These are phyloP conservation scores for Wickerhamomyces kurtzmanii DNA, from an alignment of 805 yeast species.

Conservation along the genomic window DNA sequence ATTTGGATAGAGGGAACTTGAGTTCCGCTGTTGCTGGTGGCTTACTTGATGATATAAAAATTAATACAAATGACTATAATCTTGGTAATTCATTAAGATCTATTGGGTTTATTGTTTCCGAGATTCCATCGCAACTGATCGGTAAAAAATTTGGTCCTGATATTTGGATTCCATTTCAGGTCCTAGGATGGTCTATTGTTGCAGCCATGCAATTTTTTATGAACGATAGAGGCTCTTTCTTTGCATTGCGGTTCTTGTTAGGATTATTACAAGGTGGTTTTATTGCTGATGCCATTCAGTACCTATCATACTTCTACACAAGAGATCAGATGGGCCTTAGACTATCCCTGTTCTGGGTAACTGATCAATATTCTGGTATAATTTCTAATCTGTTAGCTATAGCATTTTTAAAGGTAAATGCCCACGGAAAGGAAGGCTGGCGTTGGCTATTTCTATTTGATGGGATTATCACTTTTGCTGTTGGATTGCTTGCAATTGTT, in stretches of 20 bases:
- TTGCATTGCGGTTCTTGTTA: conserved; percentile 34
- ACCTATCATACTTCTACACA: conserved; percentile 27
- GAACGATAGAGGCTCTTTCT: conserved; percentile 27
- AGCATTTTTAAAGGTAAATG: conserved; percentile 20
- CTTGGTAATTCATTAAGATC: conserved; percentile 44
- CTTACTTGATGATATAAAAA: conserved; percentile 35
- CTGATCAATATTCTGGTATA: conserved; percentile 16
- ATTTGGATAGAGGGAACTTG: conserved; percentile 49
- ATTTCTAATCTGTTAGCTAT: conserved; percentile 15
- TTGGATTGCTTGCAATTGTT: conserved; percentile 1
- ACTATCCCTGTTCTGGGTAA: conserved; percentile 20
- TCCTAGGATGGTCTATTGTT: conserved; percentile 43
- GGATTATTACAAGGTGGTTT: conserved; percentile 56
- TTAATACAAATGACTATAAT: conserved; percentile 52
- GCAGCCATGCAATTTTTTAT: conserved; percentile 38
- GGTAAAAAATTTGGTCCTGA: conserved; percentile 53
- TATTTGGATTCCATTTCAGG: conserved; percentile 47
- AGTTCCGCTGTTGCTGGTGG: conserved; percentile 50
- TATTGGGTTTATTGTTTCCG: conserved; percentile 40
- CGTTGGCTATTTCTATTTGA: conserved; percentile 38
- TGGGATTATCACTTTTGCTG: conserved; percentile 4
- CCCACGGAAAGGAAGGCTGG: conserved; percentile 41
- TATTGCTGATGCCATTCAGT: conserved; percentile 43
- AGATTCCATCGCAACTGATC: conserved; percentile 51
- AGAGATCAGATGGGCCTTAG: conserved; percentile 19